These are phyloP conservation scores for Xerophyta viscosa DNA, from an alignment of 106 monocot species.

Conservation along the genomic window DNA sequence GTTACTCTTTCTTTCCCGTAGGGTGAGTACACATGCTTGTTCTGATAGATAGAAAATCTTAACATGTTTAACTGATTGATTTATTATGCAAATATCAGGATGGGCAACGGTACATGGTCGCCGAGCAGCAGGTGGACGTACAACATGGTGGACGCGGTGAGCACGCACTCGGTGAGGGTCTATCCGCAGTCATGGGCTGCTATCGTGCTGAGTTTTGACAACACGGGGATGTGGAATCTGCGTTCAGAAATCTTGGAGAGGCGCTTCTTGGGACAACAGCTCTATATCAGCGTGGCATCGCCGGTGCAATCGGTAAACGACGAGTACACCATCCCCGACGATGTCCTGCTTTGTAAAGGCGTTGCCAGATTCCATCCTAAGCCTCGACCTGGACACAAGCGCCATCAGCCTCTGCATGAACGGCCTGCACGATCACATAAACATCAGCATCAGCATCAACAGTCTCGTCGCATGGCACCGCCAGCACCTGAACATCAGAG, in stretches of 20 bases:
- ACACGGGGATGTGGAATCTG: conserved; percentile 43
- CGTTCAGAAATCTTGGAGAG: conserved; percentile 5
- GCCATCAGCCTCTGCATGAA: no score
- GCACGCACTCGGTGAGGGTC: conserved; percentile 54
- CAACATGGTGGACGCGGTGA: conserved; percentile 57
- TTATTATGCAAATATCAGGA: conserved; percentile 9
- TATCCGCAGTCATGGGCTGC: conserved; percentile 60
- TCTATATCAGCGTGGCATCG: background rate
- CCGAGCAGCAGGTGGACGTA: conserved; percentile 36
- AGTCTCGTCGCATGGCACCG: no score
- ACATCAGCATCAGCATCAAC: no score
- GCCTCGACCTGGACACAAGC: no score
- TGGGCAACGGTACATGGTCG: conserved; percentile 45
- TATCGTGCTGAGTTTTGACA: conserved; percentile 42
- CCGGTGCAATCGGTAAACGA: background rate
- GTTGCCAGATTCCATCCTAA: no score
- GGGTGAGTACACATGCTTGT: conserved; percentile 18
- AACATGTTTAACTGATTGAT: background rate
- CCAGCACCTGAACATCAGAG: no score
- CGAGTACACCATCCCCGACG: background rate
- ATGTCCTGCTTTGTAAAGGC: background rate
- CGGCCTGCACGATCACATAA: no score
- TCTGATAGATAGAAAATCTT: background rate
- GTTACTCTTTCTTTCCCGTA: conserved; percentile 41
- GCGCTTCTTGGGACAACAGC: background rate